These are phyloP conservation scores for Tylopilus subfusipes DNA, from an alignment of 768 basidiomycete species.

Conservation along the genomic window DNA sequence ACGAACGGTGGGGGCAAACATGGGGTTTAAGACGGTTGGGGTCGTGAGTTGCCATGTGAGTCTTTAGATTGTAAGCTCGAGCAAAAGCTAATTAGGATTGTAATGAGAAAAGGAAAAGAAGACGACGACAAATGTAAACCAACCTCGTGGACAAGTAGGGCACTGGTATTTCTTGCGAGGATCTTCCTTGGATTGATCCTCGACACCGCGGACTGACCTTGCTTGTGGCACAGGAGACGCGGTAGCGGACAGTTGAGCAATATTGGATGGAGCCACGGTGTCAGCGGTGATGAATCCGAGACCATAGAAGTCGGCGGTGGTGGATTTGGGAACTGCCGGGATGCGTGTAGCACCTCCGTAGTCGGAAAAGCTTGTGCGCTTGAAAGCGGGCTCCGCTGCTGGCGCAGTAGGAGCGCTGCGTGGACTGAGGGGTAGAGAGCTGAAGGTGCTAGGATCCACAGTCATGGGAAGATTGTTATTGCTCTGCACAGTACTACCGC, in stretches of 20 bases:
- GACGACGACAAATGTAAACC: conserved; percentile 2
- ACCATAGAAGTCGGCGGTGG: conserved; percentile 46
- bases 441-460: conserved; percentile 58
- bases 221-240: conserved; percentile 39
- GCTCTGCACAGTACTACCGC: conserved; percentile 35
- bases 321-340: conserved; percentile 46
- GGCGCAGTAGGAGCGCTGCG: conserved; percentile 45
- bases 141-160: conserved; percentile 69
- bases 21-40: conserved; percentile 88
- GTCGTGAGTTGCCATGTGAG: conserved; percentile 93
- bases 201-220: conserved; percentile 35
- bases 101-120: conserved; percentile 1
- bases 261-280: conserved; percentile 54
- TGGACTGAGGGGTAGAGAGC: conserved; percentile 54
- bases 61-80: conserved; percentile 91
- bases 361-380: conserved; percentile 63
- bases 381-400: conserved; percentile 25
- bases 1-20: conserved; percentile 79
- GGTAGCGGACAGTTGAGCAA: conserved; percentile 46
- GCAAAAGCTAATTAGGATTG: conserved; percentile 64
- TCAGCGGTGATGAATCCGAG: conserved; percentile 34
- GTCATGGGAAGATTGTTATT: conserved; percentile 39
- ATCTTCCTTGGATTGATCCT: conserved; percentile 53
- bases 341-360: conserved; percentile 54
- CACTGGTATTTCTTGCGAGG: conserved; percentile 80